Evolutionary conservation across 2,329 filamentous ascomycete genomes (phyloP), one percentile per base, ranked within the genome.

Genomic region (Scolecobasidium constrictum): DNA sequence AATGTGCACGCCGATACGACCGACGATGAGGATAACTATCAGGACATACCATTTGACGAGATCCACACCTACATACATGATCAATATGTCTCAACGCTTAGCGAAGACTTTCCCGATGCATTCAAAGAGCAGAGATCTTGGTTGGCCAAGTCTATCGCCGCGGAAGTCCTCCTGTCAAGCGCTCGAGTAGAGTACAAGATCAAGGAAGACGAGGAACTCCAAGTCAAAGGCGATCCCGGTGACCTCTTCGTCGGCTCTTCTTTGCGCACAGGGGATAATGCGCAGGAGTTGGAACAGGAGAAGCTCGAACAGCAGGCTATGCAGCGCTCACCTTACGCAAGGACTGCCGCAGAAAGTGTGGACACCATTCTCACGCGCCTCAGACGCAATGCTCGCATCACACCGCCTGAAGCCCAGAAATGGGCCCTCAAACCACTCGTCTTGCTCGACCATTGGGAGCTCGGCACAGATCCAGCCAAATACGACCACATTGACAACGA

Each of bases 361-460:
- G 11, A 21, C 31, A 19, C 31, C 31, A 5, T 42, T 20, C 13
- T 20, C 18, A 7, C 19, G 31, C 9, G 31, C 40, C 40, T 42
- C 34, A 11, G 31, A 17, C 18, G 34, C 40, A 15, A 21, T 33
- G 2, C 36, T 20, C 3, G 12, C 17, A 35, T 37, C 31, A 6
- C 31, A 21, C 17, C 23, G 3, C 11, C 20, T 23, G 17, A 9
- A 13, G 9, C 22, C 34, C 18, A 16, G 34, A n/a, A 12, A 7
- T 42, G 40, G 40, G 40, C 18, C 4, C 21, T n/a, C 19, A 15
- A 31, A 17, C 40, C 40, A 7, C 22, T 36, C 31, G 12, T 33
- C 5, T 11, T 42, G 12, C 35, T 44, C 12, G 26, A 18, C 3
- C 42, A 44, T 23, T 44, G 42, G 42, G 21, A 38, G 16, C 11